A percentile compares a stretch with the other conserved stretches of the same genome.
Evolutionary conservation across 2,329 filamentous ascomycete species (phyloP).

Genomic region (Fusarium chuoi): DNA sequence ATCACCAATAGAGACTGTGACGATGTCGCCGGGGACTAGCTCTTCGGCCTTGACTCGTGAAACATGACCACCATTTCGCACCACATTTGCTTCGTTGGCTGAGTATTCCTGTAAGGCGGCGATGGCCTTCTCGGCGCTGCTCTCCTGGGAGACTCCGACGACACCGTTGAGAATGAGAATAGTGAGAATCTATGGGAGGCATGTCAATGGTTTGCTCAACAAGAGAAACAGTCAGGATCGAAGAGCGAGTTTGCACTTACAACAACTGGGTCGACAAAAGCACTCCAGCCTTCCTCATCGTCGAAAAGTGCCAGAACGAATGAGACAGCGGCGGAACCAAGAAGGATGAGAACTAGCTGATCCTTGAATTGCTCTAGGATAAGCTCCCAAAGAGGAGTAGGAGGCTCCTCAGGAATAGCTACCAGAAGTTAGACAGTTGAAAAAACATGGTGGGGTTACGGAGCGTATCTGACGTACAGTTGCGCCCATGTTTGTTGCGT

Average conservation of each 20-base stretch:
- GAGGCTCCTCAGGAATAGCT: slow-evolving; percentile 85
- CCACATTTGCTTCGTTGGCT: slow-evolving; percentile 94
- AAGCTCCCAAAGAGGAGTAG: slow-evolving; percentile 95
- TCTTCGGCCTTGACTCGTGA: slow-evolving; percentile 94
- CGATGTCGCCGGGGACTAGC: slow-evolving; percentile 91
- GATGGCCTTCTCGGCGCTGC: slow-evolving; percentile 97
- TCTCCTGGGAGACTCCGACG: slow-evolving; percentile 98
- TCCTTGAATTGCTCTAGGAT: slow-evolving; percentile 99
- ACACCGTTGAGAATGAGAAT: slow-evolving; percentile 97
- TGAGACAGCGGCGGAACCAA: slow-evolving; percentile 91
- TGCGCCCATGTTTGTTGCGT: slow-evolving; percentile 70
- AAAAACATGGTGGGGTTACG: slow-evolving; percentile 16
- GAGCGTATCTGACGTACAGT: slow-evolving; percentile 61
- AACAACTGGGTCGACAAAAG: slow-evolving; percentile 95
- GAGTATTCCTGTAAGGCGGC: slow-evolving; percentile 98
- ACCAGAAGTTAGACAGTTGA: slow-evolving; percentile 23
- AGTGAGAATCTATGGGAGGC: slow-evolving; percentile 78
- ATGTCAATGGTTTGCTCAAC: slow-evolving; percentile 11
- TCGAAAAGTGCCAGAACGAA: slow-evolving; percentile 95
- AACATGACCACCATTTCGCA: slow-evolving; percentile 81
- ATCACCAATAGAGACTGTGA: slow-evolving; percentile 89
- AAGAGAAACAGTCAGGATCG: not conserved
- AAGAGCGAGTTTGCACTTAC: slow-evolving; percentile 64
- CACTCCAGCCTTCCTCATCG: slow-evolving; percentile 92
- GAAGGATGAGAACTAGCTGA: slow-evolving; percentile 93